Evolutionary conservation across 768 basidiomycete genomes (phyloP), one percentile per base, ranked within the genome.

Genomic region (Mycena albidolilacea): DNA sequence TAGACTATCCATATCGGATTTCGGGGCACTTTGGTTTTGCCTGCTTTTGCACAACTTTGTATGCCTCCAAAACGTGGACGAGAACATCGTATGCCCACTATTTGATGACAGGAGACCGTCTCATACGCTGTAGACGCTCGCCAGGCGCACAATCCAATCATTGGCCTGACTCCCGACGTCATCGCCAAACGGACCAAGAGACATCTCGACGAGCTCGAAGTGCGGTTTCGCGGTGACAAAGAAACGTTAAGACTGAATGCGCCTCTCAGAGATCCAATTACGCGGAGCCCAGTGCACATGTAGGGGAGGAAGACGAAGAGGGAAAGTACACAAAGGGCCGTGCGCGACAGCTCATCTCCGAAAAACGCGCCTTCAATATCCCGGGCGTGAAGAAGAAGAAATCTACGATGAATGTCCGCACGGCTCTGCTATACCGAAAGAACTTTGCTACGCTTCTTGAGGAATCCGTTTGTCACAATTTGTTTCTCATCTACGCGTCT

Each of bases 131-230:
- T 67, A 88, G 87, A 84, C 83, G 86, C 87, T 61, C 85, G 88
- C n/a, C 87, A 90, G 76, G 86, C 83, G 62, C 83, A 88, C 38
- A 87, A 86, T 73, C 23, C 70, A 23, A 76, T 83, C 7, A 79
- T 84, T 48, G 80, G 81, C 23, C 81, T 93, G 21, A 85, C 91
- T 12, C 85, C 90, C 0, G 93, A 95, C 67, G 82, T 93, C 58
- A 86, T 96, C 69, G 90, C 92, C 11, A 94, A 93, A 80, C 90
- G 95, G 70, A 93, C 90, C 10, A 92, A 89, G 80, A 85, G 90
- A 52, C 95, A 93, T 81, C 88, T 97, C 9, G 94, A 94, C 73
- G 95, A 97, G 80, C 91, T 97, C 61, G 95, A 97, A 88, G 95
- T 92, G 76, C 71, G 70, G 71, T 63, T 52, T 35, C 54, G 38